Evolutionary conservation across 345 rosid species (phyloP).

Genomic region (Sisymbrium altissimum): DNA sequence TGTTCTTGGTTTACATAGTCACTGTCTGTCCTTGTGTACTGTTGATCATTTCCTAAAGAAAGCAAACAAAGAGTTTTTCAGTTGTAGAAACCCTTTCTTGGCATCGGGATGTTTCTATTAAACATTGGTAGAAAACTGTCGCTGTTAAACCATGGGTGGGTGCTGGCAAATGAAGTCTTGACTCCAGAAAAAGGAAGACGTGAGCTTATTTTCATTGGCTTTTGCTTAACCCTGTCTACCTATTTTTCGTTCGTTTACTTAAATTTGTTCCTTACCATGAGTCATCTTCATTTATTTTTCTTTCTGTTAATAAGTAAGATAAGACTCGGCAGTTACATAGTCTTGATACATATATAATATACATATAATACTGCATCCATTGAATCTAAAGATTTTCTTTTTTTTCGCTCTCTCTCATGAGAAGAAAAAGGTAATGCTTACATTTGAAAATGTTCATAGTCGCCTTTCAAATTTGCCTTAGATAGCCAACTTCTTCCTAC

Average conservation of each 20-base stretch:
- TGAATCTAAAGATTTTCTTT: background rate
- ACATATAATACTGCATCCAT: constrained; percentile 11
- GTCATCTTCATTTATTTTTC: constrained; percentile 11
- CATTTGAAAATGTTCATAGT: constrained; percentile 3
- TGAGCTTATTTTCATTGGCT: constrained; percentile 7
- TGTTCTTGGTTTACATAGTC: constrained; percentile 12
- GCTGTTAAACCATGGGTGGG: background rate
- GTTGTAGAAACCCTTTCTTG: background rate
- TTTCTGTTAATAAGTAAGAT: constrained; percentile 8
- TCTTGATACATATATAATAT: background rate
- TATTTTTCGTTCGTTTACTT: constrained; percentile 19
- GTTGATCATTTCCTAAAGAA: constrained; percentile 28
- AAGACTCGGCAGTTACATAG: constrained; percentile 22
- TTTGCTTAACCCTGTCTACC: constrained; percentile 25
- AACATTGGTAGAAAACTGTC: background rate
- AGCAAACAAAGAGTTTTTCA: constrained; percentile 19
- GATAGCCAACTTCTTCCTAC: constrained; percentile 17
- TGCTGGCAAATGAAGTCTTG: constrained; percentile 13
- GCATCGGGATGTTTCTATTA: background rate
- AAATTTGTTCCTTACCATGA: constrained; percentile 14
- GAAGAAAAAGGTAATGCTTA: constrained; percentile 2
- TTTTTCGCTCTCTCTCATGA: constrained; percentile 1
- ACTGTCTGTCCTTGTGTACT: constrained; percentile 25
- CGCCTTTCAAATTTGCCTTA: constrained; percentile 30
- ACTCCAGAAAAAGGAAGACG: constrained; percentile 15